Base-by-base conservation (phyloP, 1,284 basidiomycete genomes). In the Mycena sp. region DNA sequence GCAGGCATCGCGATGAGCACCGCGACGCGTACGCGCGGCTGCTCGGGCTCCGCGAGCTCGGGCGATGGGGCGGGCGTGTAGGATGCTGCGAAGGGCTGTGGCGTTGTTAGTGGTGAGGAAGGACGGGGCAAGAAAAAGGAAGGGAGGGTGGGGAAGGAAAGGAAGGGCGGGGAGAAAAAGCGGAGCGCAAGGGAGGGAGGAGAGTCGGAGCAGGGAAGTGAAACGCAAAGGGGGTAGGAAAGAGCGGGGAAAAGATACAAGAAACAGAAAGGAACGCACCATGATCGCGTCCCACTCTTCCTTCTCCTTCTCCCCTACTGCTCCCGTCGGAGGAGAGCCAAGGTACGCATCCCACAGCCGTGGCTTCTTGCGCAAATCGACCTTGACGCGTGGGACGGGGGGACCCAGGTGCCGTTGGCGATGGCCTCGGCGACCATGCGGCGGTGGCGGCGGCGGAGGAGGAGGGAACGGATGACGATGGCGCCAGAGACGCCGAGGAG, bases 401-500 rank as follows among this genome's bases (percentile, higher is more conserved):
- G 82, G 17, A 84, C 64, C 81, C 83, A 87, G 5, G 87, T 85
- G 17, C 87, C 88, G 64, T 86, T 85, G 26, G 81, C 79, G 66
- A 90, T 87, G 14, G 88, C 87, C 61, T 88, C 85, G 49, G 84
- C 86, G 43, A 90, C 75, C 61, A 85, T 70, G 10, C 78, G 80
- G 16, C 84, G 82, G 63, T 87, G 85, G 3, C 88, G 81, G 16
- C 86, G 74, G 4, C 88, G 82, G 19, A 90, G 77, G 45, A 87
- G 67, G 62, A 87, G 79, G 12, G 87, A 88, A 29, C 88, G 86
- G 55, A 83, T 66, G 67, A 90, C 82, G 68, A 90, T 88, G 21
- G 86, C 86, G 4, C 82, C 83, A 10, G 86, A 88, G n/a, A 90
- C 83, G 49, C 80, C 77, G 28, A 90, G 80, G n/a, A 90, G 82